Base-by-base conservation (phyloP, 2,329 filamentous ascomycete genomes). In the Phialophora chinensis region DNA sequence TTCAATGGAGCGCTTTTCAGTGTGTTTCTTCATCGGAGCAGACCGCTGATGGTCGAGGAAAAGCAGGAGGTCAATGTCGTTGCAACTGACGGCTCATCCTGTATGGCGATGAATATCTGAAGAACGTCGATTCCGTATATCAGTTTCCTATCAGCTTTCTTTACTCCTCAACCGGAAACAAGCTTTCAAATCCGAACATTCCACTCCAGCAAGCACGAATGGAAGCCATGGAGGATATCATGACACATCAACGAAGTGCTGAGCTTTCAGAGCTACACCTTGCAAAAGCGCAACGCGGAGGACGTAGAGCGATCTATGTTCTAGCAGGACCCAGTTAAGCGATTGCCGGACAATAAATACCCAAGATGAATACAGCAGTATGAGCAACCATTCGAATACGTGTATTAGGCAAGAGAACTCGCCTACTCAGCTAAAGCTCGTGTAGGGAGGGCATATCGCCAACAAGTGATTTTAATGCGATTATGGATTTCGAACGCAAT, bases 171-270 rank as follows among this genome's bases (percentile, higher is more conserved):
- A 56, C 50, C 86, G 84, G 75, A 92, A 91, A 74, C 92, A 91
- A 1, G 83, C 83, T 1, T 87, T 88, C 71, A 92, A 75, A 74
- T 91, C 85, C 11, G 84, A 79, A 66, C 89, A 91, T 60, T 87
- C 85, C 31, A 91, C 83, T 75, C 92, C 89, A 53, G 87, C 87
- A 17, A 91, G 81, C 88, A 92, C 91, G 73, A 90, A 91, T 31
- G 88, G 75, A 75, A 38, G 75, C 72, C 47, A 82, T 65, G 20
- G 60, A 55, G 11, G 67, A 63, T 17, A 63, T 29, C 60, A 69
- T 66, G 17, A 31, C 1, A n/a, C 25, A 10, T 23, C 3, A 7
- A 42, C 17, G 23, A 52, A 27, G 47, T 10, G 7, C 44, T n/a
- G 1, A 49, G 20, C 44, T 8, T 49, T 2, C 23, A 49, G 17